These are phyloP conservation scores for Tuber magnatum DNA, from an alignment of 495 filamentous ascomycete species.

Conservation along the genomic window DNA sequence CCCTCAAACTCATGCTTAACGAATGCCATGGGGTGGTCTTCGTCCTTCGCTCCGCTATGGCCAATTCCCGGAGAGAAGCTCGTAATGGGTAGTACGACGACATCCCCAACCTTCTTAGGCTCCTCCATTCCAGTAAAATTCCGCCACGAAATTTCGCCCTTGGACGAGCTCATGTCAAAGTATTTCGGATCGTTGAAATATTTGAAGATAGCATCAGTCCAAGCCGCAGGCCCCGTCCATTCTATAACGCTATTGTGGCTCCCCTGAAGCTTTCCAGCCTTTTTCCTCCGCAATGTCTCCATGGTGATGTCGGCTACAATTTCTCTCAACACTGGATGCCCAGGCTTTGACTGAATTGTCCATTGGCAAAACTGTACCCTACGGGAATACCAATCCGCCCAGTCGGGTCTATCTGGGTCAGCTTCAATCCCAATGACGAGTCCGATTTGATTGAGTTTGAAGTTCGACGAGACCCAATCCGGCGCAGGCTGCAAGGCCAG, in stretches of 20 bases:
- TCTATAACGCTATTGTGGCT: conserved; percentile 81
- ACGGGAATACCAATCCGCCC: conserved; percentile 91
- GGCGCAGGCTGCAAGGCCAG: conserved; percentile 69
- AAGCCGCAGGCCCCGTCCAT: conserved; percentile 88
- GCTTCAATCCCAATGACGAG: conserved; percentile 92
- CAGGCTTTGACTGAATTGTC: conserved; percentile 94
- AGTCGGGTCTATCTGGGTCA: conserved; percentile 85
- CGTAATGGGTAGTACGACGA: conserved; percentile 89
- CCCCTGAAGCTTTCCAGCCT: conserved; percentile 56
- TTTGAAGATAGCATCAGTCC: conserved; percentile 86
- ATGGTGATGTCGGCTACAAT: conserved; percentile 79
- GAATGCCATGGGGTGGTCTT: conserved; percentile 93
- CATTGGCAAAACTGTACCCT: conserved; percentile 98
- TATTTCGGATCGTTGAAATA: conserved; percentile 90
- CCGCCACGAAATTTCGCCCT: conserved; percentile 69
- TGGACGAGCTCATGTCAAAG: conserved; percentile 68
- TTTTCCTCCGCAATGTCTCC: conserved; percentile 69
- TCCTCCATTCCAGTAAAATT: conserved; percentile 82
- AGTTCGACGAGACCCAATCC: conserved; percentile 75
- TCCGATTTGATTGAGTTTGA: conserved; percentile 69
- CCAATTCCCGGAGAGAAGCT: conserved; percentile 93
- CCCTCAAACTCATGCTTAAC: conserved; percentile 97
- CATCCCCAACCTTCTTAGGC: conserved; percentile 82
- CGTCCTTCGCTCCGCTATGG: conserved; percentile 86
- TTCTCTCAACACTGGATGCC: conserved; percentile 83